Evolutionary conservation across 176 grass and related monocot genomes (phyloP), one percentile per base, ranked within the genome.

Genomic region (Bothriochloa decipiens): DNA sequence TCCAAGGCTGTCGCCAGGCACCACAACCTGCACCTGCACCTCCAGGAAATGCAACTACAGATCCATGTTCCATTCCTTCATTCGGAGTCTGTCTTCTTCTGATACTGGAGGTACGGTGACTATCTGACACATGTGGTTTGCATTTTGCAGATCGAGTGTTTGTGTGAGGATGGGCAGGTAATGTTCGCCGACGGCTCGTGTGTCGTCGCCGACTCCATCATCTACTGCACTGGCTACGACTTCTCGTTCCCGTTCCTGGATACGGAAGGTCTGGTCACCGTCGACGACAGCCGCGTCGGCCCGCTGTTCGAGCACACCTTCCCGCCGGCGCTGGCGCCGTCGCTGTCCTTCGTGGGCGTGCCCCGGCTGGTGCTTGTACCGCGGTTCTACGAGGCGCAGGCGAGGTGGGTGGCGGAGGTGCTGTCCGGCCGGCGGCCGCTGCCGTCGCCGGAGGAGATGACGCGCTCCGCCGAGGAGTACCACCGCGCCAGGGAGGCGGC

Each of bases 231-330:
- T 0, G 86, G 86, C 16, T 88, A 43, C 61, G 3, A 0, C 1
- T 79, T 74, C 47, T 74, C 81, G 18, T 73, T 84, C 41, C 81
- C 86, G 26, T 88, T 88, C 63, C 75, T 88, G 39, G 86, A 88
- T 57, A 84, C 81, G 17, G 64, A 11, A 11, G 87, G 74, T 0
- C 20, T n/a, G 27, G 53, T 88, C 26, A n/a, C 47, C 61, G 14
- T 88, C 1, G 87, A 84, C 70, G 75, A 67, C 62, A 25, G 26
- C 60, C 61, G 81, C 37, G 86, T 88, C 2, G 74, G 81, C 0
- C 81, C 81, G 46, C 67, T 88, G 29, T 88, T 41, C 82, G 74
- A 83, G 80, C 80, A 88, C 74, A 64, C 39, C 0, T 88, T 88
- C 50, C 87, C 81, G 15, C 81, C 75, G 35, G 40, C 55, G 46